Evolutionary conservation across 2,329 filamentous ascomycete genomes (phyloP), one percentile per base, ranked within the genome.

Genomic region (Malbranchea zuffiana): DNA sequence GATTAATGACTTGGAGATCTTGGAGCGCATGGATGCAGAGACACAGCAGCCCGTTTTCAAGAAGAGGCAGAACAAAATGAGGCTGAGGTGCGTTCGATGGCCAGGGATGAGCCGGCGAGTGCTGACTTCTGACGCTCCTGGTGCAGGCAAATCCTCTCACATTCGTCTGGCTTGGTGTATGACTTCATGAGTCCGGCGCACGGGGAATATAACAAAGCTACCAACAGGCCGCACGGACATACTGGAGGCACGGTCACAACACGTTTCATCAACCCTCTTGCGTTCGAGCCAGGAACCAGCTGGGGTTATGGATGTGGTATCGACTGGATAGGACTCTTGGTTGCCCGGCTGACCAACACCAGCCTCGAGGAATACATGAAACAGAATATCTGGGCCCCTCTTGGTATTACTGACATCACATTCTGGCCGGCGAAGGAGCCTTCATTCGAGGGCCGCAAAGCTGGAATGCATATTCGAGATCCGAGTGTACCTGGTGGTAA

Each of bases 281-380:
- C 55, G 2, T 71, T 62, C 41, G 65, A 75, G 40, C 71, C 71
- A 0, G 70, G 69, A 0, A 53, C 54, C 0, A 52, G 56, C 4
- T 75, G 69, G 68, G 52, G 54, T 31, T 74, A 74, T 41, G 62
- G 67, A 2, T 45, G 56, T 3, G 57, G 61, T 2, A 44, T 67
- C 2, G 71, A 75, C 51, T 74, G 68, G 69, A 65, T 62, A 0
- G 71, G 71, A 10, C 34, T 43, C 10, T 27, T 37, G 6, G 12
- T 45, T n/a, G 31, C 35, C 24, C 41, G 38, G 6, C 25, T 43
- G 12, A 35, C 37, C 6, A 43, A 32, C 30, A 23, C 17, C 0
- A 40, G 16, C 12, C 30, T 39, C 5, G 37, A 23, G 16, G 20
- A 39, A 10, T 39, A 34, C 18, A 39, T 35, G 37, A 33, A 39